Evolutionary conservation across 495 filamentous ascomycete genomes (phyloP).

Genomic region (Astrothelium macrocarpum): DNA sequence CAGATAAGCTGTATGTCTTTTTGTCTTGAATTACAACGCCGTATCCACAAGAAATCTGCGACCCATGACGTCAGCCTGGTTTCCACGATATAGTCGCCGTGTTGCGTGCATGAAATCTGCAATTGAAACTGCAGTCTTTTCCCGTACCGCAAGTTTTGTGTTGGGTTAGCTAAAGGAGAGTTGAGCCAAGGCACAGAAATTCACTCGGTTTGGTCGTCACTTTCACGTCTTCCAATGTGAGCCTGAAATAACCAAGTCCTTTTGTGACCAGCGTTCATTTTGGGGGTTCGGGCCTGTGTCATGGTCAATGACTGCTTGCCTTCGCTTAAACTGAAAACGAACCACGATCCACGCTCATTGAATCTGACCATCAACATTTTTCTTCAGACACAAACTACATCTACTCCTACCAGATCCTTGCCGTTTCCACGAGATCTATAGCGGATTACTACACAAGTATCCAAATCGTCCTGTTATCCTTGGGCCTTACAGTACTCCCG

Average conservation of each 20-base stretch:
- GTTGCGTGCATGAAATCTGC: too few relatives aligned
- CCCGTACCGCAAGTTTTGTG: too few relatives aligned
- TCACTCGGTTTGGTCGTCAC: too few relatives aligned
- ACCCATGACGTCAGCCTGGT: too few relatives aligned
- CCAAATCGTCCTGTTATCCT: not conserved
- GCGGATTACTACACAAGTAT: not conserved
- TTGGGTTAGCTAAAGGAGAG: too few relatives aligned
- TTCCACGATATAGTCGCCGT: too few relatives aligned
- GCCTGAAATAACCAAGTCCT: not conserved
- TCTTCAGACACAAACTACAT: not conserved
- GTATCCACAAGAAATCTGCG: too few relatives aligned
- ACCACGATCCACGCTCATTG: not conserved
- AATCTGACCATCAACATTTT: not conserved
- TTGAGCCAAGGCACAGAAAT: too few relatives aligned
- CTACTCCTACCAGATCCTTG: not conserved
- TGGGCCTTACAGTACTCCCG: not conserved
- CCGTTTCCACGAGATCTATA: not conserved
- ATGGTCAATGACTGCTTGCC: not conserved
- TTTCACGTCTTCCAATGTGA: too few relatives aligned
- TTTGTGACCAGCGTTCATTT: not conserved
- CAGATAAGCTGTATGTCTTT: too few relatives aligned
- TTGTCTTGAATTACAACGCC: too few relatives aligned
- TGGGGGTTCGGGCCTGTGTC: not conserved
- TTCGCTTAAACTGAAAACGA: not conserved
- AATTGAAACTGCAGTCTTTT: too few relatives aligned